A percentile compares a stretch with the other conserved stretches of the same genome.
phyloP scores from a whole-genome alignment of 306 rosid genomes.

The Ceratonia siliqua region DNA sequence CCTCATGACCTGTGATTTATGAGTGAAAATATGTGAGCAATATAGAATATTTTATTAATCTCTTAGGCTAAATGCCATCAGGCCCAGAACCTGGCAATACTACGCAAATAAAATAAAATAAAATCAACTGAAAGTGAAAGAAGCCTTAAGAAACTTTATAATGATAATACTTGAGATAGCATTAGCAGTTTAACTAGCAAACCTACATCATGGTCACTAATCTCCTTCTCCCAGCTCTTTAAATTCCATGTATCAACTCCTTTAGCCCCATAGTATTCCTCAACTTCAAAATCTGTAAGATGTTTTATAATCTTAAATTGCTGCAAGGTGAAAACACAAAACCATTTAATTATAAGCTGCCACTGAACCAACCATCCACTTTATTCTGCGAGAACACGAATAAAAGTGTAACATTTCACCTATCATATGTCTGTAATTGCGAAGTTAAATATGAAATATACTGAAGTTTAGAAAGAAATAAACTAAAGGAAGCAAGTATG shows the following conservation, averaged over 20 bases:
- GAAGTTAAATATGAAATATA: not conserved
- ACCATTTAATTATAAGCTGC: constrained; percentile 20
- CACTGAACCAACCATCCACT: constrained; percentile 19
- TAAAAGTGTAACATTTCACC: not conserved
- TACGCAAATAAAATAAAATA: not conserved
- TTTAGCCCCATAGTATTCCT: constrained; percentile 75
- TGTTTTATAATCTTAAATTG: constrained; percentile 61
- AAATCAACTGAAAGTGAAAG: constrained; percentile 7
- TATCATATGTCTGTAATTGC: not conserved
- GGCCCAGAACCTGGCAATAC: not conserved
- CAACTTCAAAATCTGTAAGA: constrained; percentile 60
- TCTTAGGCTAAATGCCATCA: not conserved
- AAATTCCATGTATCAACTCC: constrained; percentile 80
- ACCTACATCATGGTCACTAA: constrained; percentile 63
- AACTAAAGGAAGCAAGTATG: not conserved
- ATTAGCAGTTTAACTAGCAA: constrained; percentile 26
- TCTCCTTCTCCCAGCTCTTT: constrained; percentile 72
- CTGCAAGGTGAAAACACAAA: constrained; percentile 63
- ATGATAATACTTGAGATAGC: constrained; percentile 3
- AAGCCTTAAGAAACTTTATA: not conserved
- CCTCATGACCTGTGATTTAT: constrained; percentile 7
- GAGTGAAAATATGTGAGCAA: constrained; percentile 9
- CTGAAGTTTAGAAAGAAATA: not conserved
- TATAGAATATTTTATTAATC: not conserved
- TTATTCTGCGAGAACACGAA: not conserved